Conservation (phyloP, 441 rosid species). For the Adansonia rubrostipa region DNA sequence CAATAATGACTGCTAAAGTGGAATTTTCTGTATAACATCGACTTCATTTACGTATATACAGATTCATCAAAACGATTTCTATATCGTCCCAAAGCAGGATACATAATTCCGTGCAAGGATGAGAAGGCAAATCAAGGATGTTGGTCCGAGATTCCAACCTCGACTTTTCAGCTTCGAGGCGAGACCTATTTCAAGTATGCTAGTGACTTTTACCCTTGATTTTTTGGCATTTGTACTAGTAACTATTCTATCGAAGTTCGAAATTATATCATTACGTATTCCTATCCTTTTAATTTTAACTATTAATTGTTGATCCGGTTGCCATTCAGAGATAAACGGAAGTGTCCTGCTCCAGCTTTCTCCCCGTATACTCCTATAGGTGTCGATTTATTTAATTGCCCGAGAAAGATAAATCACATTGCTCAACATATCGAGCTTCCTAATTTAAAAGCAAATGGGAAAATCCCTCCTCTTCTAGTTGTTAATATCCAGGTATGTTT, state of each 20-base stretch:
- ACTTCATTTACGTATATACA: slow-evolving; percentile 31
- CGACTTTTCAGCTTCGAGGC: slow-evolving; percentile 83
- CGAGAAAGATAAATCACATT: slow-evolving; percentile 82
- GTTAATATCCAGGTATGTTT: slow-evolving; percentile 84
- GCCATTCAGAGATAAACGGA: slow-evolving; percentile 75
- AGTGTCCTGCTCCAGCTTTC: slow-evolving; percentile 64
- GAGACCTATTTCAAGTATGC: slow-evolving; percentile 80
- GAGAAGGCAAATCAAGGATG: slow-evolving; percentile 61
- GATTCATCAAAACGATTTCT: slow-evolving; percentile 57
- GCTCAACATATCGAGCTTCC: slow-evolving; percentile 91
- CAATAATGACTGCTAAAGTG: background rate
- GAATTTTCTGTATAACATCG: background rate
- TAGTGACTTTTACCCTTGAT: slow-evolving; percentile 18
- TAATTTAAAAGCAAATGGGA: slow-evolving; percentile 56
- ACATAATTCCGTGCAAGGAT: slow-evolving; percentile 48
- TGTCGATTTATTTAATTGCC: slow-evolving; percentile 77
- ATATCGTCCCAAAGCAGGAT: slow-evolving; percentile 65
- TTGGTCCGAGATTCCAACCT: slow-evolving; percentile 82
- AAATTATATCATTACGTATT: too few relatives aligned
- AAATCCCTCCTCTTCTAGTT: slow-evolving; percentile 74
- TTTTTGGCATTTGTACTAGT: background rate
- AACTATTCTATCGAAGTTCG: too few relatives aligned
- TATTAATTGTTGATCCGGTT: slow-evolving; percentile 21
- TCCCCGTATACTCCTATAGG: slow-evolving; percentile 75
- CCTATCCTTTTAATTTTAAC: background rate